Evolutionary conservation across 202 grass and related monocot genomes (phyloP).

Genomic region (Musa balbisiana): DNA sequence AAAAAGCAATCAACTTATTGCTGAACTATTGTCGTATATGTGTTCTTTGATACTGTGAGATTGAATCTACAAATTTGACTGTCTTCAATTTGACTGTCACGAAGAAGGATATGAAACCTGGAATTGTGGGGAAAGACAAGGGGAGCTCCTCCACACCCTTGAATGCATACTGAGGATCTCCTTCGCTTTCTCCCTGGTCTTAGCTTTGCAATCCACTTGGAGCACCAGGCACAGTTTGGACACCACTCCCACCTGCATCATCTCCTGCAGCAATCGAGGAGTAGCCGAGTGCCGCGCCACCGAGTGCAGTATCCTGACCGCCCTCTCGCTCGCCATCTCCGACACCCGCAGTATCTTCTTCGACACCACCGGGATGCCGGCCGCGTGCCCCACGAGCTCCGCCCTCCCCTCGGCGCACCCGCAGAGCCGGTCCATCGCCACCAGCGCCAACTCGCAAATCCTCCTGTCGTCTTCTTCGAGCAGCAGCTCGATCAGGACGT

Average conservation of each 20-base stretch:
- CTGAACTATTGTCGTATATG: no score
- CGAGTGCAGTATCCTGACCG: conserved; percentile 39
- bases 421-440: conserved; percentile 38
- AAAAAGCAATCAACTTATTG: no score
- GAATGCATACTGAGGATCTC: conserved; percentile 76
- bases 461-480: conserved; percentile 16
- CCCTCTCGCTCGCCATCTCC: conserved; percentile 32
- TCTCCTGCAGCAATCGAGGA: conserved; percentile 42
- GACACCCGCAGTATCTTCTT: conserved; percentile 24
- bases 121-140: conserved; percentile 59
- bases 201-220: conserved; percentile 18
- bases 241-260: conserved; percentile 30
- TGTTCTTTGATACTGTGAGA: background rate
- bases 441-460: conserved; percentile 45
- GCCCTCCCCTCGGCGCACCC: conserved; percentile 53
- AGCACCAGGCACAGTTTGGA: conserved; percentile 37
- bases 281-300: conserved; percentile 40
- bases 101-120: conserved; percentile 48
- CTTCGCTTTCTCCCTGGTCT: conserved; percentile 60
- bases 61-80: background rate
- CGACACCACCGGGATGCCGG: conserved; percentile 28
- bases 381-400: conserved; percentile 40
- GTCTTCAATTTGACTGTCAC: background rate
- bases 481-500: conserved; percentile 37
- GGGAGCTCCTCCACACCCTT: conserved; percentile 54